A percentile compares a stretch with the other conserved stretches of the same genome.
Evolutionary conservation across 2,329 filamentous ascomycete genomes (phyloP).

Genomic region (Colletotrichum caudatum): DNA sequence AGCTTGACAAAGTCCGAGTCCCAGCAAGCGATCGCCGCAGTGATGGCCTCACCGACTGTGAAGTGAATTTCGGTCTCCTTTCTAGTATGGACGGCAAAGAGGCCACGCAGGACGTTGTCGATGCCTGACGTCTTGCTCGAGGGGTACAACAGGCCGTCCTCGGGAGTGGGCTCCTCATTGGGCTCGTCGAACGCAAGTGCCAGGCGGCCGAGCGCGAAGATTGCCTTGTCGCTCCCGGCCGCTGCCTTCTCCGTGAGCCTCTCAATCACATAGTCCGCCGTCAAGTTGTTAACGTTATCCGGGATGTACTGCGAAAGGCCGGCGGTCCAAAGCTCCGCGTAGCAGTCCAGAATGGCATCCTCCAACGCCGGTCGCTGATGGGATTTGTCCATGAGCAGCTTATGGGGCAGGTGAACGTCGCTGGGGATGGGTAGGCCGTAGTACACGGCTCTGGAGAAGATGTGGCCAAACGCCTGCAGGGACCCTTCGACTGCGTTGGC

Average conservation of each 20-base stretch:
- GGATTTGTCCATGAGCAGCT: constrained; percentile 49
- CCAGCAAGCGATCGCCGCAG: constrained; percentile 83
- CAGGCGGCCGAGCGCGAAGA: constrained; percentile 82
- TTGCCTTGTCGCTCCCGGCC: constrained; percentile 84
- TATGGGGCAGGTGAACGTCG: constrained; percentile 48
- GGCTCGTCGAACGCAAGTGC: constrained; percentile 69
- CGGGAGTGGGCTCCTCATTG: constrained; percentile 45
- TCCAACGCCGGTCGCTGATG: constrained; percentile 51
- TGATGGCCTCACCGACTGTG: constrained; percentile 87
- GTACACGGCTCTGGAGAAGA: constrained; percentile 59
- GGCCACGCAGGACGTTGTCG: constrained; percentile 61
- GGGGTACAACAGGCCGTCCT: constrained; percentile 27
- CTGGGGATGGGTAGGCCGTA: constrained; percentile 52
- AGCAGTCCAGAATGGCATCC: constrained; percentile 59
- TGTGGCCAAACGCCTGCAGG: constrained; percentile 58
- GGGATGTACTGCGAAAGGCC: constrained; percentile 51
- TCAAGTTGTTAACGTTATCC: constrained; percentile 45
- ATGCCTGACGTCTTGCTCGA: constrained; percentile 32
- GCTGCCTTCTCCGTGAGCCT: constrained; percentile 77
- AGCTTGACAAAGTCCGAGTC: constrained; percentile 82
- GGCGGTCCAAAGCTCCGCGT: constrained; percentile 61
- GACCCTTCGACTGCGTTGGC: constrained; percentile 61
- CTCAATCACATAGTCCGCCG: constrained; percentile 64
- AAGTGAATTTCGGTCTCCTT: constrained; percentile 91
- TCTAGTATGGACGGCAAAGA: constrained; percentile 85